Percentiles rank a stretch among this genome's conserved stretches.
Conservation (phyloP, 805 yeast species). For the Naumovozyma dairenensis region DNA sequence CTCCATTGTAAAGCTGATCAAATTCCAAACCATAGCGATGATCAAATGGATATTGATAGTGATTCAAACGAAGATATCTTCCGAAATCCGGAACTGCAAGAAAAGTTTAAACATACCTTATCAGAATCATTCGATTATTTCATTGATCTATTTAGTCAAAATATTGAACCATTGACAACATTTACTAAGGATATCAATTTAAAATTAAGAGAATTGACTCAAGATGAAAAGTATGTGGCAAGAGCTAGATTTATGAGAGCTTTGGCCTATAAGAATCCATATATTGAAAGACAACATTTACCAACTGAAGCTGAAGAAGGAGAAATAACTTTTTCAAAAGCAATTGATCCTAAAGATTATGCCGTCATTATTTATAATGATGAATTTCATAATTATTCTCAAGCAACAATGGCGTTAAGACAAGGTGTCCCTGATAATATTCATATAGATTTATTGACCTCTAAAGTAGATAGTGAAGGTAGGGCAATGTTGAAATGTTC, state of each 20-base stretch:
- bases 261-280: conserved; percentile 7
- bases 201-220: conserved; percentile 22
- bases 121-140: conserved; percentile 32
- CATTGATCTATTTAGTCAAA: conserved; percentile 32
- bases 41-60: conserved; percentile 20
- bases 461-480: conserved; percentile 41
- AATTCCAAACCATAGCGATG: conserved; percentile 1
- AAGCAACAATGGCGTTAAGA: conserved; percentile 42
- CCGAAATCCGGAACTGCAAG: conserved; percentile 6
- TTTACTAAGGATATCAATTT: conserved; percentile 23
- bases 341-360: conserved; percentile 32
- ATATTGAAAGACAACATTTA: not conserved
- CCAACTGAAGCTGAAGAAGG: conserved; percentile 2
- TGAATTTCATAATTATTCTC: conserved; percentile 54
- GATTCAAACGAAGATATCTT: conserved; percentile 3
- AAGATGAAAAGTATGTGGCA: conserved; percentile 13
- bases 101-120: conserved; percentile 22
- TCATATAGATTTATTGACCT: conserved; percentile 30
- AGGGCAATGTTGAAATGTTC: conserved; percentile 38
- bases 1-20: conserved; percentile 40
- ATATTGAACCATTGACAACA: conserved; percentile 27
- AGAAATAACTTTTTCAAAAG: no score
- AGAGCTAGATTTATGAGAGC: conserved; percentile 14
- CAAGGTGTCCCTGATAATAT: conserved; percentile 30
- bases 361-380: conserved; percentile 66